Conservation (phyloP, 139 green algal species). For the Chlamydomonas sp. region DNA sequence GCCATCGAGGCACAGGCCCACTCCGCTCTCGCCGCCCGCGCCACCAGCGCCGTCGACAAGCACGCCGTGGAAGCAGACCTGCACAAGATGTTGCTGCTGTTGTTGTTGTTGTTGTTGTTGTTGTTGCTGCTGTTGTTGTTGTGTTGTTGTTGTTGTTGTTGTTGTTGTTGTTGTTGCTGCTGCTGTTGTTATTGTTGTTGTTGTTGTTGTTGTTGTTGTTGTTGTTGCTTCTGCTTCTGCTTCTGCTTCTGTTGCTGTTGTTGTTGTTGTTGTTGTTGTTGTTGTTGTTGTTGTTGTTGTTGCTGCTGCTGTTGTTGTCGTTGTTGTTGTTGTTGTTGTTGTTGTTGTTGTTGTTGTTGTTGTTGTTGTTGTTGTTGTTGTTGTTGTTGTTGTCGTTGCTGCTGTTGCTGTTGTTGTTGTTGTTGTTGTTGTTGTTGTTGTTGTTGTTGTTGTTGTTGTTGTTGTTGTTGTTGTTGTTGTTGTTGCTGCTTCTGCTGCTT, state of each 20-base stretch:
- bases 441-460: background rate
- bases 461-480: slow-evolving; percentile 53
- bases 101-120: slow-evolving; percentile 1
- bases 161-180: background rate
- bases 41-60: background rate
- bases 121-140: too few relatives aligned
- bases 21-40: background rate
- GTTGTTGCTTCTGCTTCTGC: too few relatives aligned
- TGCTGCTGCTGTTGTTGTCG: too few relatives aligned
- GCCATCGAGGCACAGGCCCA: slow-evolving; percentile 26
- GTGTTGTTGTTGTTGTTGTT: too few relatives aligned
- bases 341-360: background rate
- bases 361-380: background rate
- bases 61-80: slow-evolving; percentile 75
- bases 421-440: background rate
- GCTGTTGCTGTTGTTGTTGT: background rate
- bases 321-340: background rate
- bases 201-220: background rate
- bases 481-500: too few relatives aligned
- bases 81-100: too few relatives aligned
- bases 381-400: background rate
- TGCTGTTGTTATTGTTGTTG: too few relatives aligned
- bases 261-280: background rate
- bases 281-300: too few relatives aligned
- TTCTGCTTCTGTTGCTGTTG: too few relatives aligned